These are phyloP conservation scores for Leucocoprinus leucothites DNA, from an alignment of 768 basidiomycete species.

Conservation along the genomic window DNA sequence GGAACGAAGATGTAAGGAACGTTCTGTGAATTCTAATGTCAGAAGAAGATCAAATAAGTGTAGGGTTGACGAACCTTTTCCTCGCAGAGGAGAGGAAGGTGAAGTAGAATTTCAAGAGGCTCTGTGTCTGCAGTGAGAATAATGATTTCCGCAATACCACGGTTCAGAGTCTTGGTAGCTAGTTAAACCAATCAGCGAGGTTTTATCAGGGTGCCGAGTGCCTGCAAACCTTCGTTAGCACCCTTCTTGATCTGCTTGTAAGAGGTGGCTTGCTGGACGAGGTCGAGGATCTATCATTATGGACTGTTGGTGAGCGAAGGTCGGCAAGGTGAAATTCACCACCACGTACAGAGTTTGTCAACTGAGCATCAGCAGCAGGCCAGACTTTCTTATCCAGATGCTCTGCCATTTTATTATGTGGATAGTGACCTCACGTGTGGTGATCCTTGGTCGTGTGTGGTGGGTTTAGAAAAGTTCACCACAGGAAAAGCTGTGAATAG, in stretches of 20 bases:
- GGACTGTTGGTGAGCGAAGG: background rate
- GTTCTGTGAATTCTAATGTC: slow-evolving; percentile 51
- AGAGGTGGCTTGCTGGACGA: slow-evolving; percentile 93
- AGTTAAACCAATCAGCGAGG: background rate
- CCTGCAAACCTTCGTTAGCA: slow-evolving; percentile 87
- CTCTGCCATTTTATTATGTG: slow-evolving; percentile 45
- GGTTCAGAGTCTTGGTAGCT: slow-evolving; percentile 98
- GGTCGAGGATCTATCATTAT: slow-evolving; percentile 76
- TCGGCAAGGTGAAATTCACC: background rate
- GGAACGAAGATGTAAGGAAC: slow-evolving; percentile 96
- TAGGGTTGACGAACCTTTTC: slow-evolving; percentile 68
- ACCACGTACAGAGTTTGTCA: slow-evolving; percentile 82
- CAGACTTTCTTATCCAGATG: slow-evolving; percentile 66
- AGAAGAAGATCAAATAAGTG: background rate
- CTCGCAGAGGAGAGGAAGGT: slow-evolving; percentile 95
- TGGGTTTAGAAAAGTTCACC: slow-evolving; percentile 1
- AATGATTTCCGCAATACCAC: slow-evolving; percentile 97
- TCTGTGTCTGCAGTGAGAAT: slow-evolving; percentile 96
- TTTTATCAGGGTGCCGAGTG: background rate
- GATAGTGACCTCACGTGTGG: slow-evolving; percentile 68
- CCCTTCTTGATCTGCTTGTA: slow-evolving; percentile 99
- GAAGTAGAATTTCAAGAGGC: slow-evolving; percentile 95
- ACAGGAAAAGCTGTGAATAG: background rate
- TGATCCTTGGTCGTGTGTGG: slow-evolving; percentile 77
- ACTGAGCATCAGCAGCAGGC: slow-evolving; percentile 79